A percentile compares a stretch with the other conserved stretches of the same genome.
Conservation (phyloP, 2,329 filamentous ascomycete species). For the Lasiodiplodia sp. region DNA sequence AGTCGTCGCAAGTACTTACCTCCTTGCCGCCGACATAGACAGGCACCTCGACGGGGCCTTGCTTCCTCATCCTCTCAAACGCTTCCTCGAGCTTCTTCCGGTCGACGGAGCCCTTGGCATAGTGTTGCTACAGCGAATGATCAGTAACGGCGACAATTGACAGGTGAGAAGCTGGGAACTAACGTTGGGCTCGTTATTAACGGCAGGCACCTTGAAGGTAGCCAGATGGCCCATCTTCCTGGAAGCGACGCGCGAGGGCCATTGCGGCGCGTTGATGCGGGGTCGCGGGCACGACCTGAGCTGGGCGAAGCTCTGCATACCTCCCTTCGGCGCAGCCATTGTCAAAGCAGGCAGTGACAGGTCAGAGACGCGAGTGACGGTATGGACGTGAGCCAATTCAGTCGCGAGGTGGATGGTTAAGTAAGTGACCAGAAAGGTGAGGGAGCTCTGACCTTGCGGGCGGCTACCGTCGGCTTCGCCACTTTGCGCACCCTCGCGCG, state of each 20-base stretch:
- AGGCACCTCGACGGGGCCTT: slow-evolving; percentile 78
- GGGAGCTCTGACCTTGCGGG: background rate
- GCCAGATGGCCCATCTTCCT: slow-evolving; percentile 68
- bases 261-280: slow-evolving; percentile 24
- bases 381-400: background rate
- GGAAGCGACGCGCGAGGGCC: slow-evolving; percentile 5
- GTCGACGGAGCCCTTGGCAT: slow-evolving; percentile 81
- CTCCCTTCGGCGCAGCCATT: slow-evolving; percentile 25
- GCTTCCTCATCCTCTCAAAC: slow-evolving; percentile 72
- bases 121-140: slow-evolving; percentile 73
- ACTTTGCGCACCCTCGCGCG: background rate
- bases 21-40: slow-evolving; percentile 84
- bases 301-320: slow-evolving; percentile 20
- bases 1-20: slow-evolving; percentile 55
- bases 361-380: background rate
- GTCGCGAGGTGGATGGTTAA: background rate
- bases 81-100: slow-evolving; percentile 78
- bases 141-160: background rate
- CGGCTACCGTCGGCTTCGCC: slow-evolving; percentile 24
- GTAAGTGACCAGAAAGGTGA: background rate
- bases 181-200: slow-evolving; percentile 96
- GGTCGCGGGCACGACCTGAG: slow-evolving; percentile 17
- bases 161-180: slow-evolving; percentile 42
- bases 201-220: slow-evolving; percentile 84
- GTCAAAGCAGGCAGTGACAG: background rate